phyloP scores from a whole-genome alignment of 768 basidiomycete genomes.

The Pleurotus salmoneostramineus region DNA sequence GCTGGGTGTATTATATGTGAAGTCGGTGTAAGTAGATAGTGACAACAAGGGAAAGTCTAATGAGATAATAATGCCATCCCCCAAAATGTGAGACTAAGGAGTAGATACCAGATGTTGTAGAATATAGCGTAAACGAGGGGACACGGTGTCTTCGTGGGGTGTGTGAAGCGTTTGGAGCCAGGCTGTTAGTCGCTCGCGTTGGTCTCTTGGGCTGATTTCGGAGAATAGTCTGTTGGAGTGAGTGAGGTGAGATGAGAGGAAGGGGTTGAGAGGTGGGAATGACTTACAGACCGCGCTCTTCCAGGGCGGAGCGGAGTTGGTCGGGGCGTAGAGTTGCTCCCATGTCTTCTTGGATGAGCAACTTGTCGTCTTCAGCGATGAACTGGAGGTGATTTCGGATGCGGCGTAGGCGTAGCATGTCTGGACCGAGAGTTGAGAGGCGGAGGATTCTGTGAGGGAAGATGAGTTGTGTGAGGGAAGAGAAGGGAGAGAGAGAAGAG shows the following conservation, averaged over 20 bases:
- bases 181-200: slow-evolving; percentile 52
- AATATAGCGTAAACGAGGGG: slow-evolving; percentile 13
- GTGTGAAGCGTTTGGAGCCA: slow-evolving; percentile 41
- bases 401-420: slow-evolving; percentile 38
- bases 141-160: slow-evolving; percentile 10
- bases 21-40: slow-evolving; percentile 13
- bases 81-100: slow-evolving; percentile 9
- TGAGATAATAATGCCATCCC: too few relatives aligned
- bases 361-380: slow-evolving; percentile 58
- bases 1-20: slow-evolving; percentile 57
- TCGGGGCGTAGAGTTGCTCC: slow-evolving; percentile 40
- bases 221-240: slow-evolving; percentile 29
- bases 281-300: slow-evolving; percentile 76
- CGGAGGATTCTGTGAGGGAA: slow-evolving; percentile 29
- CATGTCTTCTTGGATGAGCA: slow-evolving; percentile 48
- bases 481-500: not conserved
- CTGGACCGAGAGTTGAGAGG: slow-evolving; percentile 40
- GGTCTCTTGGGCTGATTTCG: slow-evolving; percentile 33
- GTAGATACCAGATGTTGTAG: slow-evolving; percentile 12
- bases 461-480: not conserved
- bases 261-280: not conserved
- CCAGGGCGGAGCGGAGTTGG: slow-evolving; percentile 62
- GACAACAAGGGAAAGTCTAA: not conserved
- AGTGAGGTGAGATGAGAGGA: not conserved
- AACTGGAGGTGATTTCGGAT: slow-evolving; percentile 38